Percentiles rank a stretch among this genome's conserved stretches.
Conservation (phyloP, 768 basidiomycete species). For the Xanthoconium purpureum region DNA sequence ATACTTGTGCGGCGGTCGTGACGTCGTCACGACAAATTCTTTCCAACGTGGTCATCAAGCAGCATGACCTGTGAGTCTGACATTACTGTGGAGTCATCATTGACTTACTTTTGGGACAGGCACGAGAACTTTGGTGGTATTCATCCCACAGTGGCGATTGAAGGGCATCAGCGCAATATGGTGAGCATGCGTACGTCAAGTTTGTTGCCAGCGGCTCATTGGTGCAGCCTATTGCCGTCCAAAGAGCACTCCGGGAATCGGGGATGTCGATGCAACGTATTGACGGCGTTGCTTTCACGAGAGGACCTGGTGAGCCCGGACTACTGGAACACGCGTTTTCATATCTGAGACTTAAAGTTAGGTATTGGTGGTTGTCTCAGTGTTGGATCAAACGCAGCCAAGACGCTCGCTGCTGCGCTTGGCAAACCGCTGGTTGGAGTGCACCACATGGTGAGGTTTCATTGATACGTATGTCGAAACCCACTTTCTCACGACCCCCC, state of each 20-base stretch:
- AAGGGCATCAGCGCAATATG: slow-evolving; percentile 78
- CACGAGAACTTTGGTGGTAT: slow-evolving; percentile 57
- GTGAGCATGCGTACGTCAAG: slow-evolving; percentile 31
- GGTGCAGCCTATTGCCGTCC: slow-evolving; percentile 68
- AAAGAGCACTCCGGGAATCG: slow-evolving; percentile 64
- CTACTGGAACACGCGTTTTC: background rate
- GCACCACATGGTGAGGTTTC: slow-evolving; percentile 81
- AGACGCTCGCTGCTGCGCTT: slow-evolving; percentile 73
- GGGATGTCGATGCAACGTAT: slow-evolving; percentile 56
- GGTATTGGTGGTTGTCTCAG: slow-evolving; percentile 81
- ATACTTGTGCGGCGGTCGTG: slow-evolving; percentile 89
- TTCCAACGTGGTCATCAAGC: slow-evolving; percentile 85
- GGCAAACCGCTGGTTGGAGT: slow-evolving; percentile 84
- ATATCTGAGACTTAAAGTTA: slow-evolving; percentile 20
- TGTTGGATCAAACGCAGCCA: slow-evolving; percentile 80
- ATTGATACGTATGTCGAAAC: background rate
- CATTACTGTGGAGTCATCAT: background rate
- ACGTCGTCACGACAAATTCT: slow-evolving; percentile 64
- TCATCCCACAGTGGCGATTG: slow-evolving; percentile 72
- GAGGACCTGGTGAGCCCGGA: slow-evolving; percentile 65
- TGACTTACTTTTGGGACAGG: slow-evolving; percentile 4
- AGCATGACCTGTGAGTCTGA: slow-evolving; percentile 55
- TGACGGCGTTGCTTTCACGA: slow-evolving; percentile 87
- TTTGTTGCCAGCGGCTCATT: background rate
- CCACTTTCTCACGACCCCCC: background rate